Base-by-base conservation (phyloP, 2,329 filamentous ascomycete species). In the Arthrobotrys sphaeroides region DNA sequence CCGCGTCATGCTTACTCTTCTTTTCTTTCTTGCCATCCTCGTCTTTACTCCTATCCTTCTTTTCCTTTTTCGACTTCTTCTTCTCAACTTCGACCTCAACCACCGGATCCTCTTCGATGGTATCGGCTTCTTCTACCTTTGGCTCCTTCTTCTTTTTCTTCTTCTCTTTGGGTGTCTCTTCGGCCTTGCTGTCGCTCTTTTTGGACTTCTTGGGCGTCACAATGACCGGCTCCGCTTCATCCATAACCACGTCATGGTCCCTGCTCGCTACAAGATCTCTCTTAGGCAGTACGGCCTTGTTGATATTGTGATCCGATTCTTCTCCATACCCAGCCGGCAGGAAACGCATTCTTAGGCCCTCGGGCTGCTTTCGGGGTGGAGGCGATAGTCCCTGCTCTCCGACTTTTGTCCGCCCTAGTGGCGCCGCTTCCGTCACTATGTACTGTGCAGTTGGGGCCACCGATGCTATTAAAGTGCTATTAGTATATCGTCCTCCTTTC, bases 321-420 rank as follows among this genome's bases (percentile, higher is more conserved):
- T 66, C 78, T 10, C 74, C 77, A 24, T 77, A 78, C 18, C 78
- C 79, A 33, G 78, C 76, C 10, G 79, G 78, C 73, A 77, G 77
- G 36, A 77, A 80, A 20, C 79, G 60, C 78, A 79, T 79, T 38
- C 47, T 73, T 22, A 80, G 43, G 1, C 79, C 79, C 26, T 80
- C 76, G 6, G 78, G 79, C 61, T 80, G 79, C 10, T 57, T 42
- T 38, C 74, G 74, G 3, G 72, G 72, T 18, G 75, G 70, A 6
- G 74, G 73, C 22, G 77, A 77, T 28, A 57, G 18, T 6, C 20
- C 59, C 18, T 53, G 70, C 16, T 67, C 60, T 16, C 47, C 59
- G 7, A 64, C 26, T 3, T 67, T 42, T 13, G 26, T 38, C n/a
- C 26, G 47, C n/a, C 13, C 22, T 1, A 60, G 49, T 16, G 67